Evolutionary conservation across 805 yeast species (phyloP), one percentile per base, ranked within the genome.

Genomic region (Spathaspora passalidarum): DNA sequence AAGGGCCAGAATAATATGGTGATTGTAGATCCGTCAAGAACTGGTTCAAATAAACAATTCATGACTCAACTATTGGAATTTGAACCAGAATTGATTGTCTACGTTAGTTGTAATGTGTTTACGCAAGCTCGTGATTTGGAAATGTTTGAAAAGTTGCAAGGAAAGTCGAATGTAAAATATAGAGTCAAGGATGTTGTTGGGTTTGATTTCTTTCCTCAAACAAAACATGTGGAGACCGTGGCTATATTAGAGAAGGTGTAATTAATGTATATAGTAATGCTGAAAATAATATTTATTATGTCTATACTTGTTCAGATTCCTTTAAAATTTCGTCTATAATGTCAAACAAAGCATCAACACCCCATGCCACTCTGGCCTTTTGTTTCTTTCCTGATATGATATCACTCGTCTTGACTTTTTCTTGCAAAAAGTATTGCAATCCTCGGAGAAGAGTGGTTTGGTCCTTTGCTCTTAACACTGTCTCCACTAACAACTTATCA

Each of bases 321-420:
- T 36, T 82, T 77, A 60, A 67, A 18, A 51, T 25, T 45, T 58
- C 61, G 21, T 58, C 62, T 16, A 79, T 72, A 34, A 81, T 65
- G 49, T 81, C 86, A 47, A 73, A 62, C 61, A 79, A 66, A 1
- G 80, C 66, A 43, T 75, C 78, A 16, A 74, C 70, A 2, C 85
- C 94, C 95, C 95, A 87, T 25, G 71, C 68, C 1, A 85, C 78
- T 54, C 91, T 73, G 38, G 63, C 72, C 29, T 60, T 68, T 56
- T 82, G 86, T 54, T 75, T 76, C 50, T 71, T 73, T 13, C 88
- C 82, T 43, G 67, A 66, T 34, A 81, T 60, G 36, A 80, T 65
- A 48, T 70, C 73, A 60, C 82, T 73, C 17, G 58, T 56, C 49
- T 66, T 58, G 18, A 84, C 71, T 35, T 66, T 66, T 45, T 72